phyloP scores from a whole-genome alignment of 805 yeast genomes.

The Saturnispora silvae region DNA sequence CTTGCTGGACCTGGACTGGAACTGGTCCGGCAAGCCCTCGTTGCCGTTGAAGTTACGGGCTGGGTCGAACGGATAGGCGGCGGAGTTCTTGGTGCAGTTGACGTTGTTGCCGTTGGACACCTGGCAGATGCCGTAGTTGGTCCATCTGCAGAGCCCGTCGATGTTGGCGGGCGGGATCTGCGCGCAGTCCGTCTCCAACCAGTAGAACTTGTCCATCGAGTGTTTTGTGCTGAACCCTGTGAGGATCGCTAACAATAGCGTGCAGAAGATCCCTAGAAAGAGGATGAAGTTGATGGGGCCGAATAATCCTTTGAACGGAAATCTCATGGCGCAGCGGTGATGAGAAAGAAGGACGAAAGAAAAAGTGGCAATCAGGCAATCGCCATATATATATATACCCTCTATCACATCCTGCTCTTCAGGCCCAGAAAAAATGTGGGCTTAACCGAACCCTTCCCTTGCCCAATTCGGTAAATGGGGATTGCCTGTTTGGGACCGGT shows the following conservation, averaged over 20 bases:
- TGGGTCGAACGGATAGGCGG: slow-evolving; percentile 87
- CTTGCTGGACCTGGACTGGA: slow-evolving; percentile 36
- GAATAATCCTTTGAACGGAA: not conserved
- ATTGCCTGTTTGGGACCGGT: slow-evolving; percentile 2
- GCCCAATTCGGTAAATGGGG: not conserved
- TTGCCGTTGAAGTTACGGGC: slow-evolving; percentile 50
- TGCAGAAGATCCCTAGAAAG: slow-evolving; percentile 33
- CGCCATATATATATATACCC: too few species aligned
- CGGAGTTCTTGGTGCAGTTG: slow-evolving; percentile 42
- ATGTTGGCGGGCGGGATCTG: slow-evolving; percentile 37
- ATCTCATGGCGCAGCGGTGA: too few species aligned
- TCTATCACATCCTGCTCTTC: too few species aligned
- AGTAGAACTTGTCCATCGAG: slow-evolving; percentile 53
- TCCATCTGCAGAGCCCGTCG: slow-evolving; percentile 54
- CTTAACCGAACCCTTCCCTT: not conserved
- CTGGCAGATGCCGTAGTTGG: slow-evolving; percentile 56
- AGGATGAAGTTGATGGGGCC: slow-evolving; percentile 9
- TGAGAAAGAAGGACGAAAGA: too few species aligned
- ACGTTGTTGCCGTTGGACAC: slow-evolving; percentile 32
- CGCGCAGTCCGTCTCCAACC: slow-evolving; percentile 69
- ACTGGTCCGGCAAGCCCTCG: slow-evolving; percentile 41
- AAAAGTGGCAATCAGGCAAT: too few species aligned
- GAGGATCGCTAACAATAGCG: slow-evolving; percentile 53
- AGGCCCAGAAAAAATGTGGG: too few species aligned
- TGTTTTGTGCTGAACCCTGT: slow-evolving; percentile 48